Evolutionary conservation across 1,284 basidiomycete genomes (phyloP), one percentile per base, ranked within the genome.

Genomic region (Ustilago loliicola): DNA sequence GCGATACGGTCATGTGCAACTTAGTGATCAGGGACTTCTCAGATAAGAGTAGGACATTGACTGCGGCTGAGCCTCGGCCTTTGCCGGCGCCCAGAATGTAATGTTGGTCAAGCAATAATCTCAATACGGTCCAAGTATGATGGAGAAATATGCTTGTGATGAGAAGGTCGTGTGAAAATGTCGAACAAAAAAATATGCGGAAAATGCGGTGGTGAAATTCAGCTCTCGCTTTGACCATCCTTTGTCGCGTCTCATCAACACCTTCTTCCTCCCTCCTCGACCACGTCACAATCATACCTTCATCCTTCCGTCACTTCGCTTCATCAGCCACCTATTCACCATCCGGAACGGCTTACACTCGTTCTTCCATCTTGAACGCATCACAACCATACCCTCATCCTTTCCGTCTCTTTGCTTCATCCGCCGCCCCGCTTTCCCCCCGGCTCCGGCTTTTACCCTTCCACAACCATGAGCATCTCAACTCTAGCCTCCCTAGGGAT

Each of bases 1-100:
- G 96, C 89, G 77, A 80, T 27, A 74, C 81, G 11, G 80, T 82
- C 27, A 54, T 77, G 51, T 86, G 85, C 60, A 63, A 69, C 40
- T 79, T 86, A 32, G 66, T 86, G 21, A 75, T 86, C 1, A 65
- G 85, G 19, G 83, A 85, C 17, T 86, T 86, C 47, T 45, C 36
- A 21, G 67, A 78, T 25, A 78, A 78, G 65, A 71, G 66, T 48
- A 71, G 56, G 71, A 71, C 71, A 27, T 47, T 78, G 45, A 63
- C 56, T 2, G 75, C 75, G 2, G 38, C 66, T 1, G 36, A 30
- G 13, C 62, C 75, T 9, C 57, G 55, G 30, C 47, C 75, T 2
- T 34, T 70, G 42, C 66, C 68, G 11, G 40, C 15, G 30, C 47
- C 61, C 17, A 57, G 63, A 29, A 65, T 65, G 68, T 71, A 61